Percentiles rank a stretch among this genome's conserved stretches.
phyloP scores from a whole-genome alignment of 176 grass and related monocot species.

The Carex kokanica region DNA sequence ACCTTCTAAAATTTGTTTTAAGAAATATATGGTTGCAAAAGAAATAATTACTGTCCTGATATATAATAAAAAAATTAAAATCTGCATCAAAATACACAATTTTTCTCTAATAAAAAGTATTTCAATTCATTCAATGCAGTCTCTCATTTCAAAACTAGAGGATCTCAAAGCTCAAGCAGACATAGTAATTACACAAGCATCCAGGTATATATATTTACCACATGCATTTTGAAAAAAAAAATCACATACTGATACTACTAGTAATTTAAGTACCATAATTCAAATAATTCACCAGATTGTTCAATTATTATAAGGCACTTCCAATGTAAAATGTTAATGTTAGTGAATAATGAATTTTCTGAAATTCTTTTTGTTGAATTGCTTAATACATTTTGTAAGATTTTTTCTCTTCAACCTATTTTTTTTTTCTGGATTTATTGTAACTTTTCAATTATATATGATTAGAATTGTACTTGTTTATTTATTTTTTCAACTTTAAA shows the following conservation, averaged over 20 bases:
- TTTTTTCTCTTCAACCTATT: background rate
- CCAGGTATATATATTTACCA: background rate
- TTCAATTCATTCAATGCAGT: background rate
- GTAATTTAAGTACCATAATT: too few relatives aligned
- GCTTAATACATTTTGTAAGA: background rate
- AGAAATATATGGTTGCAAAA: background rate
- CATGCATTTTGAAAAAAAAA: background rate
- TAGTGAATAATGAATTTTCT: background rate
- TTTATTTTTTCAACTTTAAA: background rate
- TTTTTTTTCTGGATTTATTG: background rate
- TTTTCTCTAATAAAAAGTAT: background rate
- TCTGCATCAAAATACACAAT: too few relatives aligned
- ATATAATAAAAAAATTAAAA: too few relatives aligned
- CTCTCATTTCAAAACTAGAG: background rate
- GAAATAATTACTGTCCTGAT: background rate
- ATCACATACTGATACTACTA: too few relatives aligned
- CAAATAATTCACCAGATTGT: too few relatives aligned
- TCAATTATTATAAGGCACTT: background rate
- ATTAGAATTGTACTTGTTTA: background rate
- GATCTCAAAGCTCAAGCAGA: background rate
- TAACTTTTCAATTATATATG: background rate
- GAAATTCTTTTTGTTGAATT: background rate
- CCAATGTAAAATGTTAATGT: background rate
- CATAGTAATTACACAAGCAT: background rate
- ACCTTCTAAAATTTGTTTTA: too few relatives aligned